These are phyloP conservation scores for Mycogone perniciosa DNA, from an alignment of 2,329 filamentous ascomycete genomes.

Conservation along the genomic window DNA sequence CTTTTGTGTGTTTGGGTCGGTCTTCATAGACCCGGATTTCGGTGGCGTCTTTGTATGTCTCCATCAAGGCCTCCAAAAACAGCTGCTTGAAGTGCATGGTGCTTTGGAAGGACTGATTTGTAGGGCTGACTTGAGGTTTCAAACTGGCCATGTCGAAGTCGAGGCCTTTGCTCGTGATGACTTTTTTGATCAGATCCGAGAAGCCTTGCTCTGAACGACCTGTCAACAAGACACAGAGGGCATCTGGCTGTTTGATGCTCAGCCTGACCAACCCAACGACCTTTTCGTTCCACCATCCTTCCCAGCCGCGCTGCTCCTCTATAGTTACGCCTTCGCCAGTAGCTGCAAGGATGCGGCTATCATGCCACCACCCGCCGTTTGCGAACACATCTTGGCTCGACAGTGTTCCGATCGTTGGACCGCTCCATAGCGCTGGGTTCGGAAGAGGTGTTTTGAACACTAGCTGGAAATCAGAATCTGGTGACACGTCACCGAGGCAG, in stretches of 20 bases:
- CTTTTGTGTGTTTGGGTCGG: conserved; percentile 61
- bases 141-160: conserved; percentile 84
- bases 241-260: conserved; percentile 77
- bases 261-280: conserved; percentile 75
- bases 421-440: conserved; percentile 82
- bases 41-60: conserved; percentile 77
- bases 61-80: conserved; percentile 72
- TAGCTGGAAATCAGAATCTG: conserved; percentile 28
- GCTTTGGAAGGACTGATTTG: conserved; percentile 67
- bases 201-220: conserved; percentile 76
- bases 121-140: conserved; percentile 78
- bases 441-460: conserved; percentile 90
- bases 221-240: conserved; percentile 78
- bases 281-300: conserved; percentile 95
- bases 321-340: conserved; percentile 76
- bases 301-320: conserved; percentile 80
- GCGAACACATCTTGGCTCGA: conserved; percentile 69
- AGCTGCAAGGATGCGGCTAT: conserved; percentile 74
- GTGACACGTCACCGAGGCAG: not conserved
- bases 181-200: conserved; percentile 71
- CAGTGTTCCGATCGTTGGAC: conserved; percentile 68
- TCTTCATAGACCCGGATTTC: conserved; percentile 75
- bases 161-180: conserved; percentile 68
- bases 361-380: conserved; percentile 96
- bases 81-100: conserved; percentile 93